Percentiles rank a stretch among this genome's conserved stretches.
Evolutionary conservation across 352 stramenopile species (phyloP).

Genomic region (Phytophthora kernoviae): DNA sequence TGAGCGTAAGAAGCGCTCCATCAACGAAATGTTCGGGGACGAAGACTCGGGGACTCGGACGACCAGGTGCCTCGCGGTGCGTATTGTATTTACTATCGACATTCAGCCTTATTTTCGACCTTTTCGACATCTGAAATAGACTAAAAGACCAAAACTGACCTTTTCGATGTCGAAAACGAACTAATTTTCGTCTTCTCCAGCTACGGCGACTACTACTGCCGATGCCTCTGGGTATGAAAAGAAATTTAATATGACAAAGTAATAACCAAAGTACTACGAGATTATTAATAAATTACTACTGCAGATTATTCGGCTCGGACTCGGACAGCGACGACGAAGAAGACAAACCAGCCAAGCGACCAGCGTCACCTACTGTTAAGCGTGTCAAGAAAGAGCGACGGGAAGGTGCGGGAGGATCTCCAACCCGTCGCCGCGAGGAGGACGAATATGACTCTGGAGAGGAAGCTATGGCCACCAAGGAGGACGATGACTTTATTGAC

Average conservation of each 20-base stretch:
- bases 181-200: slow-evolving; percentile 21
- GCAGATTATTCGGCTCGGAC: slow-evolving; percentile 84
- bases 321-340: slow-evolving; percentile 85
- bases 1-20: slow-evolving; percentile 83
- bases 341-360: slow-evolving; percentile 52
- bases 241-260: no score
- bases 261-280: not conserved
- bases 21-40: slow-evolving; percentile 90
- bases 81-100: slow-evolving; percentile 1
- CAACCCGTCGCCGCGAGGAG: slow-evolving; percentile 21
- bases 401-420: not conserved
- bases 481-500: slow-evolving; percentile 90
- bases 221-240: slow-evolving; percentile 68
- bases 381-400: slow-evolving; percentile 46
- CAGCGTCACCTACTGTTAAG: slow-evolving; percentile 48
- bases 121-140: not conserved
- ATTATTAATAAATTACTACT: slow-evolving; percentile 3
- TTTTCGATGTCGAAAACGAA: not conserved
- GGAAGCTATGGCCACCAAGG: slow-evolving; percentile 70
- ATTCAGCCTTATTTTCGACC: not conserved
- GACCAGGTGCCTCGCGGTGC: slow-evolving; percentile 59
- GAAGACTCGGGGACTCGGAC: slow-evolving; percentile 80
- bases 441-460: slow-evolving; percentile 90
- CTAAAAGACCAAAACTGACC: not conserved
- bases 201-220: slow-evolving; percentile 48